Evolutionary conservation across 108 stramenopile genomes (phyloP), one percentile per base, ranked within the genome.

Genomic region (Asterionellopsis glacialis): DNA sequence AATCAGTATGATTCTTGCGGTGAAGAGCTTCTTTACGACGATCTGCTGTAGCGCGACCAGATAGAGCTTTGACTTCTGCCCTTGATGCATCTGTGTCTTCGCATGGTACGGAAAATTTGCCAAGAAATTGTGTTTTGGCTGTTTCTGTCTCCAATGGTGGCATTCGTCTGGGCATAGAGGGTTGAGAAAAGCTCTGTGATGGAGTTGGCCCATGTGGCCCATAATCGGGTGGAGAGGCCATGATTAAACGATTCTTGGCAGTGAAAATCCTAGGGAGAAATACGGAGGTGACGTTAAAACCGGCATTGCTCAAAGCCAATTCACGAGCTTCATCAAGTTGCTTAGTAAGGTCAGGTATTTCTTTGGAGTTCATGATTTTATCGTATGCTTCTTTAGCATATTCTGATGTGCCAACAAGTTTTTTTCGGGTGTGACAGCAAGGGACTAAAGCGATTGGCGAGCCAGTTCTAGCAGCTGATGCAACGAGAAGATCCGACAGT

Each of bases 371-470:
- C 7, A 33, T 33, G 33, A 33, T 33, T 2, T 2, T 5, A 33
- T 33, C 33, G 33, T 33, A 33, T 33, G 33, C 33, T 33, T 33
- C 33, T 7, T 33, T 33, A 33, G 33, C 33, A 7, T 33, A 33
- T 33, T 33, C 33, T 2, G 33, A 33, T 33, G 33, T 33, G 33
- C 7, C 7, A 0, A 54, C 26, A 41, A 69, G 27, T 6, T 28
- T 21, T 33, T 67, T 69, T 42, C 58, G 61, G 0, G 73, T 67
- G 52, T 82, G 84, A 63, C 81, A 80, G 41, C 84, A 85, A 6
- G 81, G 84, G 0, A 85, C 76, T 21, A 85, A 15, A 18, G 81
- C 84, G 48, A 85, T 26, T n/a, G 81, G 79, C 0, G 80, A 22
- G n/a, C 49, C 40, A 28, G 68, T 61, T 13, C 58, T 21, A 1